Conservation (phyloP, 2,329 filamentous ascomycete genomes). For the Calonectria pauciramosa region DNA sequence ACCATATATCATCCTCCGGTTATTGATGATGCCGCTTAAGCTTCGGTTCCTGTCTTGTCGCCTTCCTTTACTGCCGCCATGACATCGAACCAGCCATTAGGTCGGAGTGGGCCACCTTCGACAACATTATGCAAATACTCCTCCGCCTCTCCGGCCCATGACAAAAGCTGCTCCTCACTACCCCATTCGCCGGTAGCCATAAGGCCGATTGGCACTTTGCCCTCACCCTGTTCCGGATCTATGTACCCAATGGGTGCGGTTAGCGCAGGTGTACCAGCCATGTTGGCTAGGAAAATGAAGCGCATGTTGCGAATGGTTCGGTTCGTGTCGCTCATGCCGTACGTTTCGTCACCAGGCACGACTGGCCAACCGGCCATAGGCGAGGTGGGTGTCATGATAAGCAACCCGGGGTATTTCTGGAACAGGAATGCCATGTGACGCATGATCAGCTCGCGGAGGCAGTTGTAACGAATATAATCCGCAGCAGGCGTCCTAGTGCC, state of each 20-base stretch:
- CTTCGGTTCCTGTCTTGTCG: conserved; percentile 28
- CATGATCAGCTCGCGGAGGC: conserved; percentile 83
- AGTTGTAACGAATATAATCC: conserved; percentile 81
- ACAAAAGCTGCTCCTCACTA: conserved; percentile 72
- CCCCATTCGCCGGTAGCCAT: conserved; percentile 79
- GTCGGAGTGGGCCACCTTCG: conserved; percentile 63
- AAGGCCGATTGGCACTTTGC: conserved; percentile 71
- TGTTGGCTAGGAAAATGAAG: conserved; percentile 89
- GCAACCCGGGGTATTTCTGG: conserved; percentile 77
- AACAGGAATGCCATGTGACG: conserved; percentile 81
- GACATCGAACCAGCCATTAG: conserved; percentile 72
- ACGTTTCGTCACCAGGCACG: conserved; percentile 67
- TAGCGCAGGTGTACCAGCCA: conserved; percentile 82
- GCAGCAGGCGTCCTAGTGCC: conserved; percentile 73
- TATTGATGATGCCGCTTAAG: not conserved
- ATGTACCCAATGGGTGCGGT: conserved; percentile 82
- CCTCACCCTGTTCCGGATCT: conserved; percentile 67
- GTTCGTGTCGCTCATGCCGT: conserved; percentile 83
- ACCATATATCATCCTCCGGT: not conserved
- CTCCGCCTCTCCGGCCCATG: conserved; percentile 72
- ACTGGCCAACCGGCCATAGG: conserved; percentile 83
- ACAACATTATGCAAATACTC: conserved; percentile 64
- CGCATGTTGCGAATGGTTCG: conserved; percentile 83
- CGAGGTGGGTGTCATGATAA: conserved; percentile 84
- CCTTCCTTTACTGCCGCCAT: conserved; percentile 49